Evolutionary conservation across 768 basidiomycete genomes (phyloP), one percentile per base, ranked within the genome.

Genomic region (Lactarius evosmus): DNA sequence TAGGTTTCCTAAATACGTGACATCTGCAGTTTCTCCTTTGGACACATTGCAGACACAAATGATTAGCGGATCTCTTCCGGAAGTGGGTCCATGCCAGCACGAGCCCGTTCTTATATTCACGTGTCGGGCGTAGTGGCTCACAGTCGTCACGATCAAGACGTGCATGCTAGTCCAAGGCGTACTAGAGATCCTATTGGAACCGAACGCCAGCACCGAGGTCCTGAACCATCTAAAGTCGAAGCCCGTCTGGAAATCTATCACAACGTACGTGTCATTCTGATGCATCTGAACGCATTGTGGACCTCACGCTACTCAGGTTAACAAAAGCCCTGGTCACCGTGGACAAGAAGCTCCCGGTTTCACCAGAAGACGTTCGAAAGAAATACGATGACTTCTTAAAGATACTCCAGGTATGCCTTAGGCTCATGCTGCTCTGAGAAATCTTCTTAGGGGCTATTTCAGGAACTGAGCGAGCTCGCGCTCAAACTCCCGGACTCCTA

Each of bases 131-230:
- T 36, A 65, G 64, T 65, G 64, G 59, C 38, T 65, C 40, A 46
- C 41, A 11, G 40, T 61, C 19, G 11, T 52, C 44, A 60, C 63
- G 14, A 44, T 67, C 17, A 33, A 67, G n/a, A 56, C 66, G 32
- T 59, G 44, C 29, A 67, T 67, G 62, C 44, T 67, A 0, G 36
- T 67, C 6, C 44, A 67, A 14, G 66, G 66, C 27, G 49, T 60
- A 33, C 22, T 60, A n/a, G 54, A 60, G 29, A 54, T 67, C n/a
- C n/a, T 56, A n/a, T 32, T 38, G 36, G 22, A 3, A 19, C 29
- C 29, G 49, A 3, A 7, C 2, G 12, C 56, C 6, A 11, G 7
- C 9, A 2, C 29, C 12, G 33, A 65, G 3, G 25, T 54, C 16
- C 25, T 29, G 19, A 33, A 52, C 58, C 66, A 65, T 25, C 38